Base-by-base conservation (phyloP, 129 eudicot genomes). In the Flaveria brownii region DNA sequence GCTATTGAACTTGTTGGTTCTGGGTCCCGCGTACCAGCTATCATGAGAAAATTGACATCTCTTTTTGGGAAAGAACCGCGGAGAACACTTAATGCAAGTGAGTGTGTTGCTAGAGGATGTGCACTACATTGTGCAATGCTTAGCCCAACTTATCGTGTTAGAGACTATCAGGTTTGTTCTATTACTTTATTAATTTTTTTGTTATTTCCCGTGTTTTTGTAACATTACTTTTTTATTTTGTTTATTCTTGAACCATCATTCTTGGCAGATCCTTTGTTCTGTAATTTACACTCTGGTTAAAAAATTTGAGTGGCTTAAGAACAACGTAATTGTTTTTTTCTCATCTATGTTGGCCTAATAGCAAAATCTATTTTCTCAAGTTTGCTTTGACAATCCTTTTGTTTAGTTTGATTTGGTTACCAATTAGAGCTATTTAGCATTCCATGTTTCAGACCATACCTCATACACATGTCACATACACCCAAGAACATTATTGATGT, bases 81-180 rank as follows among this genome's bases (percentile, higher is more conserved):
- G 13, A 81, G 99, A 70, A 84, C 90, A 33, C 46, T 95, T 41
- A 91, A 95, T 89, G 99, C 97, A n/a, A 95, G 99, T 73, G 99
- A 95, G 77, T 95, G 99, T 68, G 99, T 95, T 69, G 96, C 99
- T 72, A 94, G 99, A 83, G 99, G 99, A n/a, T 95, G 97, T 84
- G 92, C 95, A 23, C 85, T 95, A 47, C 99, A 95, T 16, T 95
- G 95, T 78, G 99, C 99, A 71, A 95, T 95, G 99, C 92, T 95
- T 83, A 87, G 97, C 82, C 97, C 99, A 13, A 74, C 49, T 72
- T 86, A 83, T 73, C 95, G 96, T 81, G 99, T 95, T 72, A 89
- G 92, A 77, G 99, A 95, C 1, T 95, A 91, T 49, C 92, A 95
- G 97, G 99, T 95, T 73, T 82, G 92, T 80, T 36, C 41, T 36